Evolutionary conservation across 306 rosid genomes (phyloP), one percentile per base, ranked within the genome.

Genomic region (Hylodesmum podocarpum): DNA sequence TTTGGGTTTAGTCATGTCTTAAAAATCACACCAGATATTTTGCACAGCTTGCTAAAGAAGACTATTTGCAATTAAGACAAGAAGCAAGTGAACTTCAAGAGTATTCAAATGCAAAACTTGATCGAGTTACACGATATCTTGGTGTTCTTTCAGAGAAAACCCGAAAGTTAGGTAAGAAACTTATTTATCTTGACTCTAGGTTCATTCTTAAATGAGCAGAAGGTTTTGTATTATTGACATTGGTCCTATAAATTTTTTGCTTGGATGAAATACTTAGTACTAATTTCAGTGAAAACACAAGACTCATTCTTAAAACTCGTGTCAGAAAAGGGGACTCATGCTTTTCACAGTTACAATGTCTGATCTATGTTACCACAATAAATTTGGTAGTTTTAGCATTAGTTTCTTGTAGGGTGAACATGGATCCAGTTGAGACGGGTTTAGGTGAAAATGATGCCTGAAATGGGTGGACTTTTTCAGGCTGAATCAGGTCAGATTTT

Each of bases 61-160:
- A 92, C 80, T 90, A 86, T 89, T 70, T 89, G 81, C 93, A 81
- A 80, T 81, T 95, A 80, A 89, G 91, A 73, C 97, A 95, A 86
- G 97, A 95, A 81, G 97, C 96, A 59, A 87, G 87, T 83, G 99
- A 92, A 84, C 91, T 95, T 79, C 95, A 91, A 68, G 97, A 90
- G 75, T 95, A 95, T 73, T 92, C 96, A 8, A 92, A 92, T 85
- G 97, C 97, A 25, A 92, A 95, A 83, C 94, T 95, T 21, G 96
- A 92, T n/a, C 85, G 96, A 81, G 97, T 89, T 73, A 92, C 97
- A 33, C 90, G 96, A 13, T 95, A 95, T 88, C 90, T 95, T 3
- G 97, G 99, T 50, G 97, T 92, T 87, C 97, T 95, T 81, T 97
- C 96, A 25, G 93, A 89, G 66, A 88, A 90, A 79, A 84, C 94